Conservation (phyloP, 2,329 filamentous ascomycete species). For the Emergomyces pasteurianus region DNA sequence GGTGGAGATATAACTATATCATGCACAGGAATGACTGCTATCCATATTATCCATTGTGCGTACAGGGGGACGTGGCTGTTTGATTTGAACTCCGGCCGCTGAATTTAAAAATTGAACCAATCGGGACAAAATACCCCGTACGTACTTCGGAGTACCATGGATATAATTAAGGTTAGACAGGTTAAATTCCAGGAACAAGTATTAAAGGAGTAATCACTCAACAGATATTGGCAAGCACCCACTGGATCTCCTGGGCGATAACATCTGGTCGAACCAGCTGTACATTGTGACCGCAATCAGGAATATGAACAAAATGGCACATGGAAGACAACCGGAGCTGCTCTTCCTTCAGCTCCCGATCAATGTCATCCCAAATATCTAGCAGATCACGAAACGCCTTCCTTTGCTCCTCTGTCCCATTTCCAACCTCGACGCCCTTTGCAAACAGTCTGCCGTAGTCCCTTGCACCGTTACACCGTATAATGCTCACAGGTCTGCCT, state of each 20-base stretch:
- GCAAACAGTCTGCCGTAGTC: slow-evolving; percentile 26
- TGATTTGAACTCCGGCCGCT: background rate
- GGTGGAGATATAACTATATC: background rate
- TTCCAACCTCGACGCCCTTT: slow-evolving; percentile 20
- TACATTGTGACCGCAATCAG: slow-evolving; percentile 29
- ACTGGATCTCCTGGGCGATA: slow-evolving; percentile 24
- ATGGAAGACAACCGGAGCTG: slow-evolving; percentile 23
- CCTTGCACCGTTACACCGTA: slow-evolving; percentile 21
- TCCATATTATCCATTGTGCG: background rate
- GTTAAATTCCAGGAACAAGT: background rate
- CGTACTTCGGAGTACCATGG: background rate
- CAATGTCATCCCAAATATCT: slow-evolving; percentile 19
- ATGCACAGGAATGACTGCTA: too few species aligned
- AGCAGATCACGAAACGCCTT: slow-evolving; percentile 19
- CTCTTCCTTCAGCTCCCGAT: slow-evolving; percentile 19
- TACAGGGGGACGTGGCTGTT: background rate
- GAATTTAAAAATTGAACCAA: background rate
- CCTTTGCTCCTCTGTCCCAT: slow-evolving; percentile 23
- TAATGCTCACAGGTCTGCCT: slow-evolving; percentile 23
- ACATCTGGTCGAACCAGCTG: slow-evolving; percentile 26
- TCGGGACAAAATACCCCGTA: background rate
- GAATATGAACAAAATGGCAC: slow-evolving; percentile 19
- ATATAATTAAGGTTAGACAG: background rate
- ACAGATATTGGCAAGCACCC: slow-evolving; percentile 18
- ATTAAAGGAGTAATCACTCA: background rate